A percentile compares a stretch with the other conserved stretches of the same genome.
Conservation (phyloP, 345 rosid genomes). For the Ricinus communis region DNA sequence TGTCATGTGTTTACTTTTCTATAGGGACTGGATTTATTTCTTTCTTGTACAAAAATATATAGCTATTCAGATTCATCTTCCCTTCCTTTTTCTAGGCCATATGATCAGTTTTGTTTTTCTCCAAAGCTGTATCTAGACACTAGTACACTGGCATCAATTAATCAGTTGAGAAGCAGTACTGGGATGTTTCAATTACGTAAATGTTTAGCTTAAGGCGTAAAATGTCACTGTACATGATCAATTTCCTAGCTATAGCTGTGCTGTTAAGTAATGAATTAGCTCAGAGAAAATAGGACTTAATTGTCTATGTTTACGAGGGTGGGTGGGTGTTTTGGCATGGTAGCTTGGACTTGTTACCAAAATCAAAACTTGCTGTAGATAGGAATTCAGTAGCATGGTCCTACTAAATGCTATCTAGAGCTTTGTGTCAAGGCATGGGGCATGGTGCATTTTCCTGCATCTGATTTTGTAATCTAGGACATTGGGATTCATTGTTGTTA, state of each 20-base stretch:
- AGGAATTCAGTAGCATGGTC: not conserved
- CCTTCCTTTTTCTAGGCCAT: not conserved
- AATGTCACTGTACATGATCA: not conserved
- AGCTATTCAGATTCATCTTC: not conserved
- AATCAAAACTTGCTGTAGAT: not conserved
- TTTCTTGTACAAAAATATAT: not conserved
- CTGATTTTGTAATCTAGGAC: constrained; percentile 19
- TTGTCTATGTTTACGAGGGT: not conserved
- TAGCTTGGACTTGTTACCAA: not conserved
- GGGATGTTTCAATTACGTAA: not conserved
- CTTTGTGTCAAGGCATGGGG: constrained; percentile 36
- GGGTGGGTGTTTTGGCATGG: not conserved
- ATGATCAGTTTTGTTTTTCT: not conserved
- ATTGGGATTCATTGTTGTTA: constrained; percentile 13
- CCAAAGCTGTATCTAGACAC: not conserved
- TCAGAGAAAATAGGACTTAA: not conserved
- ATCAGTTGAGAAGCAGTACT: not conserved
- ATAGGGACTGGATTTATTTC: not conserved
- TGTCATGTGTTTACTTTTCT: not conserved
- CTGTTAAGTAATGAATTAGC: not conserved
- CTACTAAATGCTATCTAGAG: constrained; percentile 18
- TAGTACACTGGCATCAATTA: not conserved
- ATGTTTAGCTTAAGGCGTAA: not conserved
- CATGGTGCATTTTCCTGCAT: constrained; percentile 6
- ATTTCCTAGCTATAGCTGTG: not conserved